Base-by-base conservation (phyloP, 148 eudicot species). In the Camellia sinensis region DNA sequence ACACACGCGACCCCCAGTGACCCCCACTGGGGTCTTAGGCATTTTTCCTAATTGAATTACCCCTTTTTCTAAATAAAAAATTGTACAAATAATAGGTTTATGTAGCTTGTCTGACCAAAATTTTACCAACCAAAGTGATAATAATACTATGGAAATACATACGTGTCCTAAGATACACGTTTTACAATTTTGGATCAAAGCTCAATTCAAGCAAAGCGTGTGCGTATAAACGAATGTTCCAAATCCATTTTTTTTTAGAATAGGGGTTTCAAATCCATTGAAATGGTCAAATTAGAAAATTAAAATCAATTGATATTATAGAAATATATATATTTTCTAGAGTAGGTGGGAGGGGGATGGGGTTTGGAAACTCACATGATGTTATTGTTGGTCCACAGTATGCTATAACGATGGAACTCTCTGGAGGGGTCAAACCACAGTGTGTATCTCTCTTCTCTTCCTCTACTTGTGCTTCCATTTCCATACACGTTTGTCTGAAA, bases 401-500 rank as follows among this genome's bases (percentile, higher is more conserved):
- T 89, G 83, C 82, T 84, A 63, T 89, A 89, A 15, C 85, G 85
- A 62, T 89, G 92, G 61, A 82, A 89, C 67, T 87, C 92, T 71
- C 82, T 84, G 3, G 92, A 85, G 18, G 92, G 92, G 73, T 89
- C 92, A 85, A 89, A 89, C 83, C 87, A 83, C 43, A 89, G 82
- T 14, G 61, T 5, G 46, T 89, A 89, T 82, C 92, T 85, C 73
- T 89, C 92, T 85, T 89, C 92, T 73, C 92, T 87, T 14, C 92
- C 92, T 79, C 88, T 80, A 19, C 72, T 82, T 53, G 92, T 87
- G 84, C 92, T 89, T 68, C 92, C 92, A 74, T 89, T 89, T 41
- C 92, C 92, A 66, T 89, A 89, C 69, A 89, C 73, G 73, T 89
- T 89, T 3, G 92, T 89, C 80, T 89, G 92, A 82, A 89, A 84